Evolutionary conservation across 2,329 filamentous ascomycete species (phyloP).

Genomic region (Penicillium italicum): DNA sequence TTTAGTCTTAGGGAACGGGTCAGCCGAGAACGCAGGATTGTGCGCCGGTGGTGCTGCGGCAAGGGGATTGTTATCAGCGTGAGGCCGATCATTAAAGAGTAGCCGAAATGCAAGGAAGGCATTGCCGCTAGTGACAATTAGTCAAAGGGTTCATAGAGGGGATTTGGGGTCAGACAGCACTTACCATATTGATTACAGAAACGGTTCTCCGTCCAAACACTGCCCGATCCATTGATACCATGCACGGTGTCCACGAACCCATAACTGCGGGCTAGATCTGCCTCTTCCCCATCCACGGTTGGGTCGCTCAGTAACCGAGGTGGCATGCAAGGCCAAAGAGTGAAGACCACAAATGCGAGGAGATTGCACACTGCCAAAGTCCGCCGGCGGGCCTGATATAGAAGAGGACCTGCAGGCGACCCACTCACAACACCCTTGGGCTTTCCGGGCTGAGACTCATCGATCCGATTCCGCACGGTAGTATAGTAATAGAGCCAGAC

Average conservation of each 20-base stretch:
- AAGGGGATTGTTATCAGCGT: conserved; percentile 66
- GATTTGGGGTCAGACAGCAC: conserved; percentile 20
- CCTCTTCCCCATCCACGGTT: conserved; percentile 53
- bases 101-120: conserved; percentile 73
- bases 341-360: conserved; percentile 58
- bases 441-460: conserved; percentile 41
- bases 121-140: conserved; percentile 56
- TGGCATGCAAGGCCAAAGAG: conserved; percentile 59
- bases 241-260: conserved; percentile 60
- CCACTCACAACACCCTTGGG: conserved; percentile 35
- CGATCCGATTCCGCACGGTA: conserved; percentile 55
- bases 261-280: conserved; percentile 57
- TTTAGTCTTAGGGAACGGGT: conserved; percentile 37
- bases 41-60: conserved; percentile 50
- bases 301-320: conserved; percentile 55
- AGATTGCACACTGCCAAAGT: conserved; percentile 59
- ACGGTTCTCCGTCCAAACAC: conserved; percentile 67
- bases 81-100: conserved; percentile 68
- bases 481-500: conserved; percentile 67
- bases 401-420: conserved; percentile 47
- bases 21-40: conserved; percentile 29
- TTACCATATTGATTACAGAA: conserved; percentile 73
- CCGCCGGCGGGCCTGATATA: conserved; percentile 55
- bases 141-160: background rate
- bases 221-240: conserved; percentile 57